Evolutionary conservation across 768 basidiomycete species (phyloP), one percentile per base, ranked within the genome.

Genomic region (Galerina sulciceps): DNA sequence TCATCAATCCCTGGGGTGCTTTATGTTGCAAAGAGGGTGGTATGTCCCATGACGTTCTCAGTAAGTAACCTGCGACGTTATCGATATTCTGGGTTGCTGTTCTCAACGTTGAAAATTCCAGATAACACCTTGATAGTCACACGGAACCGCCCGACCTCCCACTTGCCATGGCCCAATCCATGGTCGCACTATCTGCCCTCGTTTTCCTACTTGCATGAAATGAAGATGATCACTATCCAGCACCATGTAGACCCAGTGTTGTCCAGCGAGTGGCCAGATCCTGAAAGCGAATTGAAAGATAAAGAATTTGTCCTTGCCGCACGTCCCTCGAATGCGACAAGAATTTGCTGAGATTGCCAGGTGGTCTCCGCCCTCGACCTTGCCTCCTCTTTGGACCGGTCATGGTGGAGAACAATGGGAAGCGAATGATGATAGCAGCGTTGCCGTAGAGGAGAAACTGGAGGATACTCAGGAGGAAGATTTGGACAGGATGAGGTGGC

Each of bases 301-400:
- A 55, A 55, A 34, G 42, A 55, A 45, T 55, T 11, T 44, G 23
- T 45, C 8, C 41, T 55, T 36, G 53, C 53, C 11, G 53, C 42
- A 22, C 14, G 53, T 14, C 36, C 53, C 10, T 22, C 43, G n/a
- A 35, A 8, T 9, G 41, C 17, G 15, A 55, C 53, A 18, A 55
- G 23, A 13, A 11, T 43, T 45, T 15, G 41, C 42, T 3, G 18
- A 41, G 8, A 45, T 55, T 11, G 41, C 53, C 14, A 55, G 20
- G 44, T 55, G 53, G 53, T 23, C 53, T 18, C 53, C 53, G 8
- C 8, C 26, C 26, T 31, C 26, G 26, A 31, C 5, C 23, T 2
- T 26, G 20, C 13, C 22, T 9, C 13, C 9, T 22, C 23, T 22
- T 14, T 47, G 46, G 46, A 26, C 46, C 22, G 31, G 10, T 15